phyloP scores from a whole-genome alignment of 1,284 basidiomycete species.

The Ustilago tritici region DNA sequence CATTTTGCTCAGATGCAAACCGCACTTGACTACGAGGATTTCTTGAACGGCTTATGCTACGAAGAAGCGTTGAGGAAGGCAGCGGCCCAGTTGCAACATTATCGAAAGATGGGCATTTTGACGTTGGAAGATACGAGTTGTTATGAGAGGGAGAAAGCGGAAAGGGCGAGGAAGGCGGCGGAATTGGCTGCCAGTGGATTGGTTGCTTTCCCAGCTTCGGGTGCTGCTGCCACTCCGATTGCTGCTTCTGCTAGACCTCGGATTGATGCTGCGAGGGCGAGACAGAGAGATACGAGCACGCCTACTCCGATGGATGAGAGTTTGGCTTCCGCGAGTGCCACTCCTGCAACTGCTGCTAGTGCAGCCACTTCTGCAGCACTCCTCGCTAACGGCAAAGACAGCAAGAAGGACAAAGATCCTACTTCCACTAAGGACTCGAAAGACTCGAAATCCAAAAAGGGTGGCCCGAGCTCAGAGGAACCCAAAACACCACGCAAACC shows the following conservation, averaged over 20 bases:
- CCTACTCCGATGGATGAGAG: constrained; percentile 45
- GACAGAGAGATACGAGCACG: constrained; percentile 57
- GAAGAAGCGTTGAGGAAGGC: constrained; percentile 65
- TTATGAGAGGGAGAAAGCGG: constrained; percentile 65
- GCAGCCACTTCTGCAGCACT: constrained; percentile 13
- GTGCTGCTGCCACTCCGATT: constrained; percentile 44
- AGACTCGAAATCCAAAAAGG: constrained; percentile 35
- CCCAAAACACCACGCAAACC: constrained; percentile 54
- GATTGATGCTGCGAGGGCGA: constrained; percentile 43
- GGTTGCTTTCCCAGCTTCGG: constrained; percentile 57
- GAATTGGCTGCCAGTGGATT: constrained; percentile 64
- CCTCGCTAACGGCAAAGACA: constrained; percentile 26
- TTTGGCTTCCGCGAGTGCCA: constrained; percentile 5
- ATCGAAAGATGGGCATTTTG: constrained; percentile 64
- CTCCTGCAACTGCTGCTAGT: constrained; percentile 17
- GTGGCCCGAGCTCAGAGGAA: constrained; percentile 30
- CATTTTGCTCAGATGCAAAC: constrained; percentile 94
- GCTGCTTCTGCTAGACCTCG: constrained; percentile 34
- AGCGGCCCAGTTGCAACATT: constrained; percentile 65
- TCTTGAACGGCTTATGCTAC: constrained; percentile 84
- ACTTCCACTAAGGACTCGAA: constrained; percentile 24
- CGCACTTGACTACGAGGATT: constrained; percentile 88
- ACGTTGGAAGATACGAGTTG: constrained; percentile 62
- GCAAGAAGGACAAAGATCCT: constrained; percentile 31
- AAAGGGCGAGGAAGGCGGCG: constrained; percentile 59